A percentile compares a stretch with the other conserved stretches of the same genome.
Conservation (phyloP, 2,329 filamentous ascomycete species). For the Dothiorella sarmentorum region DNA sequence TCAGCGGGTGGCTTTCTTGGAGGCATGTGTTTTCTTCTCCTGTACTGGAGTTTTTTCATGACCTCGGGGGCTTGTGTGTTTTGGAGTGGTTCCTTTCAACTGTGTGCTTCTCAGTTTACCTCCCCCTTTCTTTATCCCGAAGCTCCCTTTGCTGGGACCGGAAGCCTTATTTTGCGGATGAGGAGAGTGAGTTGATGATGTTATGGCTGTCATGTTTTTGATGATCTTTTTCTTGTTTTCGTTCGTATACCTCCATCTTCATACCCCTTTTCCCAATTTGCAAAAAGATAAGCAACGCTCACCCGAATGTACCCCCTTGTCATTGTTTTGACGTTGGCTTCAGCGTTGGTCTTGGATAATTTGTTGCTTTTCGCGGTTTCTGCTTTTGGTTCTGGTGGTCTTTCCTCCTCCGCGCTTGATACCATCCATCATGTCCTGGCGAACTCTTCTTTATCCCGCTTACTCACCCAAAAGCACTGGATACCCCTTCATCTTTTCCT, state of each 20-base stretch:
- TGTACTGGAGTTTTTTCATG: constrained; percentile 17
- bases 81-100: neutral
- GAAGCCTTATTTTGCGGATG: neutral
- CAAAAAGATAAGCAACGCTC: neutral
- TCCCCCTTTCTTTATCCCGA: neutral
- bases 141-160: neutral
- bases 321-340: neutral
- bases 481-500: neutral
- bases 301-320: neutral
- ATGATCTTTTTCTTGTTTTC: neutral
- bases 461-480: neutral
- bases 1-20: constrained; percentile 16
- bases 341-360: neutral
- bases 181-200: neutral
- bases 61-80: constrained; percentile 9
- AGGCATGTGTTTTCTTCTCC: constrained; percentile 18
- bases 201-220: neutral
- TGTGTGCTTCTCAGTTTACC: no score
- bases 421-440: neutral
- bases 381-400: neutral
- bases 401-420: constrained; percentile 5
- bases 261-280: neutral
- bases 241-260: neutral
- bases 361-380: neutral
- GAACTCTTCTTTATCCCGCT: no score